These are phyloP conservation scores for Colletotrichum destructivum DNA, from an alignment of 2,329 filamentous ascomycete species.

Conservation along the genomic window DNA sequence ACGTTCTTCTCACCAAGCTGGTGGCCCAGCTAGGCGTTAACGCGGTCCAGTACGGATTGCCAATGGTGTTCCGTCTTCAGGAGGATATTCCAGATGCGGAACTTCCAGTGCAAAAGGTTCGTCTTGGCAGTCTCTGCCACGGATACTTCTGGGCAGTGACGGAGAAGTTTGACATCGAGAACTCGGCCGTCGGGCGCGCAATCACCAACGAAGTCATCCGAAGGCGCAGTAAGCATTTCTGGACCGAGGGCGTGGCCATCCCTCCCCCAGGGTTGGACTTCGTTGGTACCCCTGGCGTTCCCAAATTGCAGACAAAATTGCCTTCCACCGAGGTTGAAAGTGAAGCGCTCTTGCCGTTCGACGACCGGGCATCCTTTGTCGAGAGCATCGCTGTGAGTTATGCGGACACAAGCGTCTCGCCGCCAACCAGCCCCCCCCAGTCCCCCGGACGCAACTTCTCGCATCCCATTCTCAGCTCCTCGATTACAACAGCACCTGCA, in stretches of 20 bases:
- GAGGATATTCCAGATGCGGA: constrained; percentile 82
- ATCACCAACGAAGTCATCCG: constrained; percentile 84
- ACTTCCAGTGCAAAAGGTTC: constrained; percentile 79
- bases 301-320: constrained; percentile 61
- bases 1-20: constrained; percentile 83
- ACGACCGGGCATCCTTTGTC: constrained; percentile 79
- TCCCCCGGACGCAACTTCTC: constrained; percentile 78
- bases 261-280: constrained; percentile 77
- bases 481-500: constrained; percentile 56
- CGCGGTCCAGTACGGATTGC: constrained; percentile 81
- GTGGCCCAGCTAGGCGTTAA: constrained; percentile 86
- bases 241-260: constrained; percentile 81
- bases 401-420: constrained; percentile 71
- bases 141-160: constrained; percentile 89
- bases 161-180: constrained; percentile 83
- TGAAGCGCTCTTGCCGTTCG: constrained; percentile 81
- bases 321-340: constrained; percentile 70
- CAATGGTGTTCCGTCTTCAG: constrained; percentile 91
- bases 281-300: constrained; percentile 69
- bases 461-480: constrained; percentile 72
- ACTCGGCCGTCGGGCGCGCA: constrained; percentile 76
- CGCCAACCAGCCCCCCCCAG: constrained; percentile 77
- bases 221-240: constrained; percentile 81
- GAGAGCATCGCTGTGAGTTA: constrained; percentile 83
- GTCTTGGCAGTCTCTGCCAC: constrained; percentile 86